phyloP scores from a whole-genome alignment of 139 green algal species.

The Chlamydomonas asymmetrica region DNA sequence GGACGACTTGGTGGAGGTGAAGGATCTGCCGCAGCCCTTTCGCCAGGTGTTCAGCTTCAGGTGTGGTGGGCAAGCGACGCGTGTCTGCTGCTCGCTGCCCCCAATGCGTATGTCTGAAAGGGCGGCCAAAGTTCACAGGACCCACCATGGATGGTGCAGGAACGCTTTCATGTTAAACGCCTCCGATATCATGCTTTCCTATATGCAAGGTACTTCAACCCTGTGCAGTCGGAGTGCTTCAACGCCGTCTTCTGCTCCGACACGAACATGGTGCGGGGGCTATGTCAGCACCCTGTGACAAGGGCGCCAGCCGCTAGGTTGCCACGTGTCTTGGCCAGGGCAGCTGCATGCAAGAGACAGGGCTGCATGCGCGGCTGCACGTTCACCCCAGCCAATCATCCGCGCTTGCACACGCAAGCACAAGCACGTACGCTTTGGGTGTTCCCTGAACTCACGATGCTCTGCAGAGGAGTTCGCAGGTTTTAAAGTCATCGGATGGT shows the following conservation, averaged over 20 bases:
- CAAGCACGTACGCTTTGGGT: not conserved
- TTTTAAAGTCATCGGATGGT: not conserved
- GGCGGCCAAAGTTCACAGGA: no score
- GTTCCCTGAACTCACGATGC: not conserved
- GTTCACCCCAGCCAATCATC: not conserved
- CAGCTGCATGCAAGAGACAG: not conserved
- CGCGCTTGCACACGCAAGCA: not conserved
- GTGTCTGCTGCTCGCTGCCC: no score
- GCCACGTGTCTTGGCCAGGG: not conserved
- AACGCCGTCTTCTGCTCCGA: constrained; percentile 52
- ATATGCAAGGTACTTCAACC: constrained; percentile 97
- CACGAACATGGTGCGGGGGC: constrained; percentile 63
- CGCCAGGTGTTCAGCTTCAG: constrained; percentile 47
- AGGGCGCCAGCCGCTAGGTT: no score
- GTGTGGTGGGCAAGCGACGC: not conserved
- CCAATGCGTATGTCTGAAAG: no score
- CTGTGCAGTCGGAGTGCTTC: constrained; percentile 90
- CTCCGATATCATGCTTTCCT: constrained; percentile 5
- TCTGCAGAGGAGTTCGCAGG: not conserved
- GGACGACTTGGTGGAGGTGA: constrained; percentile 28
- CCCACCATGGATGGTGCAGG: not conserved
- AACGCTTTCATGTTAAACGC: not conserved
- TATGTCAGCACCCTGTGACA: not conserved
- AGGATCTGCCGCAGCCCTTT: constrained; percentile 56
- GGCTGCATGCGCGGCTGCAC: not conserved